Evolutionary conservation across 2,329 filamentous ascomycete species (phyloP).

Genomic region (Cladosporium sp.): DNA sequence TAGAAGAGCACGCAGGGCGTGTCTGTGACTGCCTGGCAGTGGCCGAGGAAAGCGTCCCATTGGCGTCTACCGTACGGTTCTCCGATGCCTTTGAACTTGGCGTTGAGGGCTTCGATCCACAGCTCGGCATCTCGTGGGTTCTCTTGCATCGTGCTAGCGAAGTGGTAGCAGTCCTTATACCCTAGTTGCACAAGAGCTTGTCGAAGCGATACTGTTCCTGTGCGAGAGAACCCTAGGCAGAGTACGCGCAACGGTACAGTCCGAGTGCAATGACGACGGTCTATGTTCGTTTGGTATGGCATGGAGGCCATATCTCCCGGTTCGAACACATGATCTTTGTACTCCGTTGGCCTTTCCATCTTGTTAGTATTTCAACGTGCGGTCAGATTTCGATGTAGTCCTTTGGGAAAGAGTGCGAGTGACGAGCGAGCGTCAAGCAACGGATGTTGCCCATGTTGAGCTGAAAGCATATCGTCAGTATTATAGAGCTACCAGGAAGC

Average conservation of each 20-base stretch:
- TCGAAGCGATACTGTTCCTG: slow-evolving; percentile 54
- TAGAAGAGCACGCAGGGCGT: slow-evolving; percentile 32
- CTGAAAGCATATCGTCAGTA: no score
- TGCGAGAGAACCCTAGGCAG: slow-evolving; percentile 59
- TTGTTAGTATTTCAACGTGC: no score
- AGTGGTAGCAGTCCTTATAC: slow-evolving; percentile 63
- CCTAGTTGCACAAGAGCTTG: slow-evolving; percentile 57
- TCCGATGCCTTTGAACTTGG: slow-evolving; percentile 17
- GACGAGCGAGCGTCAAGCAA: no score
- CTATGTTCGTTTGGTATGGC: slow-evolving; percentile 12
- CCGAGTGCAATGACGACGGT: slow-evolving; percentile 15
- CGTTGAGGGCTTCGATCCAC: slow-evolving; percentile 23
- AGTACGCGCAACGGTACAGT: slow-evolving; percentile 60
- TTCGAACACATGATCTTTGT: slow-evolving; percentile 2
- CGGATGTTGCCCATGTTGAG: no score
- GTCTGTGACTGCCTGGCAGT: slow-evolving; percentile 32
- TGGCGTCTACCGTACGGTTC: slow-evolving; percentile 17
- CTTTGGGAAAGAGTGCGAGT: no score
- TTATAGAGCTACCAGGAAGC: no score
- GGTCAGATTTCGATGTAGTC: no score
- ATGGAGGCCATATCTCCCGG: slow-evolving; percentile 12
- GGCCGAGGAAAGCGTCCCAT: slow-evolving; percentile 32
- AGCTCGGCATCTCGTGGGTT: slow-evolving; percentile 19
- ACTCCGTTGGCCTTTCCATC: neutral
- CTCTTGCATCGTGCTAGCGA: slow-evolving; percentile 43